Percentiles rank a stretch among this genome's conserved stretches.
Evolutionary conservation across 257 asterid genomes (phyloP).

Genomic region (Solanum pennellii): DNA sequence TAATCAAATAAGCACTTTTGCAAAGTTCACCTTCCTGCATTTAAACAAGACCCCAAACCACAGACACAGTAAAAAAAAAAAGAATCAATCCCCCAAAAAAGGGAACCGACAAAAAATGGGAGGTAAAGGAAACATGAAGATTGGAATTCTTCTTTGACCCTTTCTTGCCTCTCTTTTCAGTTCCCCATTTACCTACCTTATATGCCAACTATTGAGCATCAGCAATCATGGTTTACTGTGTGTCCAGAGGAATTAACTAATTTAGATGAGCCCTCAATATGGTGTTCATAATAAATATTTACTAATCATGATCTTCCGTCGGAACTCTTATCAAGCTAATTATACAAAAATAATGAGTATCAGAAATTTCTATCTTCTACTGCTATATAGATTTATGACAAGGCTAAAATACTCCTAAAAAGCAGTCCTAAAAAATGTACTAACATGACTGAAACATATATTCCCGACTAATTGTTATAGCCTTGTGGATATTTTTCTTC

Average conservation of each 20-base stretch:
- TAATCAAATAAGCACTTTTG: background rate
- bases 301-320: background rate
- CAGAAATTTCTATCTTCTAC: background rate
- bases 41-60: background rate
- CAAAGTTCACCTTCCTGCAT: background rate
- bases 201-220: background rate
- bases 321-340: background rate
- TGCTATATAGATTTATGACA: background rate
- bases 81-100: background rate
- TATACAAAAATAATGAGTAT: background rate
- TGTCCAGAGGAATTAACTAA: background rate
- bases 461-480: background rate
- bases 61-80: background rate
- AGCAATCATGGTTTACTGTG: background rate
- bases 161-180: background rate
- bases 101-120: background rate
- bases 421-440: background rate
- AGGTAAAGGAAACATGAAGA: background rate
- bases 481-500: background rate
- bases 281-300: background rate
- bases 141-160: background rate
- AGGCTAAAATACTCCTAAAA: background rate
- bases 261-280: background rate
- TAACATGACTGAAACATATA: background rate
- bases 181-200: background rate